Evolutionary conservation across 106 monocot genomes (phyloP).

Genomic region (Hemerocallis citrina): DNA sequence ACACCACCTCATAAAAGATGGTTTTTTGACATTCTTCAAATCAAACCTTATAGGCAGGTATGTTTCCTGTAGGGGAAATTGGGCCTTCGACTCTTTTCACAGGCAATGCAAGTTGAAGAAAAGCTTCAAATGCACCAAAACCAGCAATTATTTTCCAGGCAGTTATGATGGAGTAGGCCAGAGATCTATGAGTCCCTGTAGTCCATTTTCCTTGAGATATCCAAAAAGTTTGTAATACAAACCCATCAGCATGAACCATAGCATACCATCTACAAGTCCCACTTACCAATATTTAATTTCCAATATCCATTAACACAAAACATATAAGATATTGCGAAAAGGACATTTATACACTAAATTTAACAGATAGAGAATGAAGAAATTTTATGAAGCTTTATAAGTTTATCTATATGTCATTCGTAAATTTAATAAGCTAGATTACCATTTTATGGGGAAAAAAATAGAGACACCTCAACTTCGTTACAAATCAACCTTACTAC

Average conservation of each 20-base stretch:
- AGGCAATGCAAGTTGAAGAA: constrained; percentile 64
- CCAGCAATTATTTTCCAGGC: constrained; percentile 86
- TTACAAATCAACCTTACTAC: neutral
- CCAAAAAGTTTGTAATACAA: constrained; percentile 49
- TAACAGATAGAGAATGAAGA: neutral
- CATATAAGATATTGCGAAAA: neutral
- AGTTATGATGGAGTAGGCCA: constrained; percentile 62
- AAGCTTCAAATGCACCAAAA: constrained; percentile 79
- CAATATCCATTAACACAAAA: neutral
- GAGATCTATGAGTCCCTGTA: constrained; percentile 49
- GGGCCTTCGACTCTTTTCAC: constrained; percentile 80
- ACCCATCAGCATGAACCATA: constrained; percentile 94
- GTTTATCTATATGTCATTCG: neutral
- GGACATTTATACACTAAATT: neutral
- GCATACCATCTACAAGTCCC: constrained; percentile 78
- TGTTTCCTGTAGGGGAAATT: constrained; percentile 65
- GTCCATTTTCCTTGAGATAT: constrained; percentile 52
- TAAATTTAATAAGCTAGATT: neutral
- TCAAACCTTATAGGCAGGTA: constrained; percentile 81
- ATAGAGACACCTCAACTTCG: neutral
- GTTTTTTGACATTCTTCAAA: neutral
- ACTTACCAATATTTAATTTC: neutral
- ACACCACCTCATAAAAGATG: too few species aligned
- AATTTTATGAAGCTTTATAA: neutral
- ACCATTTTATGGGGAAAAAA: neutral